These are phyloP conservation scores for Saposhnikovia divaricata DNA, from an alignment of 129 eudicot genomes.

Conservation along the genomic window DNA sequence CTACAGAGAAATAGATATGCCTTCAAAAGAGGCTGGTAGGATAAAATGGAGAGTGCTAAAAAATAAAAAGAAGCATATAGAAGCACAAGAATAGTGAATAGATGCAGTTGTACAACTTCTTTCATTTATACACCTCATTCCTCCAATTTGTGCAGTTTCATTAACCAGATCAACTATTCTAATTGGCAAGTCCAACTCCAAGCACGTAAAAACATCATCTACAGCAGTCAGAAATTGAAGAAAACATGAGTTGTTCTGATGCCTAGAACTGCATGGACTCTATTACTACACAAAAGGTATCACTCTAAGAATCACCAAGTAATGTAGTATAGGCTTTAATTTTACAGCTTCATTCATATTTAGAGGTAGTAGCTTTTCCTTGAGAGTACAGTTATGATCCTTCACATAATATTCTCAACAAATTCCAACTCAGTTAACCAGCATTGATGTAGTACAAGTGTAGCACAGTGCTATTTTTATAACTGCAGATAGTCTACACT, in stretches of 20 bases:
- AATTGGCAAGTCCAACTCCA: not conserved
- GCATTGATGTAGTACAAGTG: not conserved
- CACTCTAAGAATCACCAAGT: not conserved
- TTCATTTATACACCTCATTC: not conserved
- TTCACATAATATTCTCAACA: not conserved
- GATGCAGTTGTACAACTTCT: not conserved
- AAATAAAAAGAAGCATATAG: not conserved
- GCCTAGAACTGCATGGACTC: not conserved
- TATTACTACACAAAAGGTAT: not conserved
- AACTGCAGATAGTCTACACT: not conserved
- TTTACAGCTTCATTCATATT: not conserved
- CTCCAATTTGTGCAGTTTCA: not conserved
- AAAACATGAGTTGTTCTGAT: not conserved
- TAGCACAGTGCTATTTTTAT: not conserved
- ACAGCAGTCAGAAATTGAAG: not conserved
- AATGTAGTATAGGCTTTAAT: not conserved
- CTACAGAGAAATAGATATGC: not conserved
- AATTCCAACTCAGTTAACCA: not conserved
- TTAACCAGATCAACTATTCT: not conserved
- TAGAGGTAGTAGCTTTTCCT: not conserved
- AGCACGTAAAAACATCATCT: not conserved
- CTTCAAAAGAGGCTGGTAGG: not conserved
- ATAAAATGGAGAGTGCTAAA: not conserved
- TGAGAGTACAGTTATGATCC: not conserved
- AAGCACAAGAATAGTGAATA: not conserved